These are phyloP conservation scores for Leishmania gerbilli DNA, from an alignment of 208 protist genomes.

Conservation along the genomic window DNA sequence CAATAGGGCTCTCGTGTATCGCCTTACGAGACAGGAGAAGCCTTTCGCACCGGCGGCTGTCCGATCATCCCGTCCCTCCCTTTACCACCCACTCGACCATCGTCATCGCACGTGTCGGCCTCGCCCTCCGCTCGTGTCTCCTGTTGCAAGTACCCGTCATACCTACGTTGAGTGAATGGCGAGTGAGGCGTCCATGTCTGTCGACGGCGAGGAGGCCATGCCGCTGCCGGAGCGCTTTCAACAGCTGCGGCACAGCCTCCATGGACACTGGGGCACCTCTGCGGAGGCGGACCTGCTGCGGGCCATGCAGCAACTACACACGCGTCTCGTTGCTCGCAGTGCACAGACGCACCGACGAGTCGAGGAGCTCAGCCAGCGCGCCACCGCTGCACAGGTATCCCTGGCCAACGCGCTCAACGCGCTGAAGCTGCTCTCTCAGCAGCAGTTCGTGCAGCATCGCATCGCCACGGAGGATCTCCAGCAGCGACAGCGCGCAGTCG, in stretches of 20 bases:
- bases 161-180: not conserved
- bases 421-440: constrained; percentile 63
- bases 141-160: not conserved
- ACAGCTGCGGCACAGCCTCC: constrained; percentile 29
- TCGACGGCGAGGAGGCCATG: constrained; percentile 8
- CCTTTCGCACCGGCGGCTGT: too few species aligned
- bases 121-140: not conserved
- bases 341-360: constrained; percentile 29
- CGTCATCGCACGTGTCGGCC: not conserved
- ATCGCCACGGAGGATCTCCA: constrained; percentile 52
- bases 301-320: constrained; percentile 46
- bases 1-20: not conserved
- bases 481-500: not conserved
- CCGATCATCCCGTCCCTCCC: not conserved
- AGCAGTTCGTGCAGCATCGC: constrained; percentile 80
- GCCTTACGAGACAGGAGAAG: not conserved
- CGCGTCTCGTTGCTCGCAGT: constrained; percentile 27
- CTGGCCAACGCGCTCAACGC: constrained; percentile 64
- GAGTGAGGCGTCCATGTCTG: not conserved
- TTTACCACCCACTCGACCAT: not conserved
- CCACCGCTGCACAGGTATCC: constrained; percentile 27
- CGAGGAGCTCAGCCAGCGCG: constrained; percentile 38
- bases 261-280: constrained; percentile 43
- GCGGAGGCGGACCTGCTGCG: constrained; percentile 53
- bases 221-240: constrained; percentile 21